These are phyloP conservation scores for Gossypium thurberi DNA, from an alignment of 345 rosid genomes.

Conservation along the genomic window DNA sequence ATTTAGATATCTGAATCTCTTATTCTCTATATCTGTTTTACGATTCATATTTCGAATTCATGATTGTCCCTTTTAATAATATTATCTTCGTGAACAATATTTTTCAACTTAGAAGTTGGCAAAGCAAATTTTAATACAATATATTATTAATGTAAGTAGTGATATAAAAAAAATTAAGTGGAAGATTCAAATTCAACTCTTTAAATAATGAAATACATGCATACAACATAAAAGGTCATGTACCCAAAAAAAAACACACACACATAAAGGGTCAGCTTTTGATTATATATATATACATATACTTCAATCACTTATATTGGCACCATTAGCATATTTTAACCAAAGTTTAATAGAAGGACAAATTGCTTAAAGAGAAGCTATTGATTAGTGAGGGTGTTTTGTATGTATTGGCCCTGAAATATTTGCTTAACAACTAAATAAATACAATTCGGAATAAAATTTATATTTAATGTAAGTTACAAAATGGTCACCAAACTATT, in stretches of 20 bases:
- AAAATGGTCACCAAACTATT: too few species aligned
- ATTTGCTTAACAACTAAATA: not conserved
- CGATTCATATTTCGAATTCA: too few species aligned
- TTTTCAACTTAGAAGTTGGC: not conserved
- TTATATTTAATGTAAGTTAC: too few species aligned
- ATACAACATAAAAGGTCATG: not conserved
- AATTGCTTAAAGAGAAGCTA: not conserved
- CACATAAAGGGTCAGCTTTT: too few species aligned
- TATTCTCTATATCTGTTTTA: too few species aligned
- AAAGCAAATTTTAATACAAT: not conserved
- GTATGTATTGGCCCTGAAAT: not conserved
- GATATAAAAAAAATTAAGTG: too few species aligned
- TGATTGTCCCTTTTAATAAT: fast-evolving
- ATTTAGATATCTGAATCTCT: fast-evolving
- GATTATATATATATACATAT: too few species aligned
- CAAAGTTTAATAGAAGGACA: not conserved
- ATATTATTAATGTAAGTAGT: too few species aligned
- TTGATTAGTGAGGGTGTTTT: not conserved
- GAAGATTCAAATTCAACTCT: not conserved
- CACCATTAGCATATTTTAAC: not conserved
- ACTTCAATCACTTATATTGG: not conserved
- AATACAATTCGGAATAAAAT: too few species aligned
- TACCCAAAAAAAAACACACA: too few species aligned
- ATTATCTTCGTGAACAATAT: too few species aligned
- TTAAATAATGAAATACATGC: not conserved